A percentile compares a stretch with the other conserved stretches of the same genome.
Evolutionary conservation across 1,139 yeast genomes (phyloP).

Genomic region (Saccharomyces hybrid): DNA sequence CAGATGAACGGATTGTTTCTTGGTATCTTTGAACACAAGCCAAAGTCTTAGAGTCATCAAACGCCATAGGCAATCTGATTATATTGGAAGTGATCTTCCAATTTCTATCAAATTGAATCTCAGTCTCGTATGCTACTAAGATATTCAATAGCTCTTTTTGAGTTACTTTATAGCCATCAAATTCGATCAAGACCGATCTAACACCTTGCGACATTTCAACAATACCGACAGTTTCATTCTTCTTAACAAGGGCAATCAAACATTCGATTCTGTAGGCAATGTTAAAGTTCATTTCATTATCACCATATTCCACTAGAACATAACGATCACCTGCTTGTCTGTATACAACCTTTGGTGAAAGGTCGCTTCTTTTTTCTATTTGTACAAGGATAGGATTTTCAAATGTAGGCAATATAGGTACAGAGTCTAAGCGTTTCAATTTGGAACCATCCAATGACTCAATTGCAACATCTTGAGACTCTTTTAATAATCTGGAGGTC

Average conservation of each 20-base stretch:
- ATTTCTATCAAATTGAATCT: slow-evolving; percentile 60
- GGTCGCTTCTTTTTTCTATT: slow-evolving; percentile 39
- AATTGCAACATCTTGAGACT: slow-evolving; percentile 49
- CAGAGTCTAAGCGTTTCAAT: slow-evolving; percentile 37
- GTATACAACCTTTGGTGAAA: slow-evolving; percentile 67
- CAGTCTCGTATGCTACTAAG: slow-evolving; percentile 66
- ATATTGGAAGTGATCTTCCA: slow-evolving; percentile 84
- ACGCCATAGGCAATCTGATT: slow-evolving; percentile 87
- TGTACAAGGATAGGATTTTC: slow-evolving; percentile 51
- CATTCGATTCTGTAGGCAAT: slow-evolving; percentile 77
- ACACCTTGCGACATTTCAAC: slow-evolving; percentile 97
- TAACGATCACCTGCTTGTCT: slow-evolving; percentile 97
- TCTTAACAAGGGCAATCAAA: slow-evolving; percentile 63
- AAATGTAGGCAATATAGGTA: slow-evolving; percentile 33
- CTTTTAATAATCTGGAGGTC: slow-evolving; percentile 57
- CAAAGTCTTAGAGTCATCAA: slow-evolving; percentile 82
- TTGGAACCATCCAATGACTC: slow-evolving; percentile 31
- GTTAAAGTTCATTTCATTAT: slow-evolving; percentile 75
- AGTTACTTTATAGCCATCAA: slow-evolving; percentile 48
- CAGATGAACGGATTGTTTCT: slow-evolving; percentile 86
- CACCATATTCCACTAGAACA: slow-evolving; percentile 86
- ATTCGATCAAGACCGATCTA: slow-evolving; percentile 84
- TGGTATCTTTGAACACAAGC: slow-evolving; percentile 84
- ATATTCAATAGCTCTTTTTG: slow-evolving; percentile 58
- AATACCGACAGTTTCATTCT: slow-evolving; percentile 63